Evolutionary conservation across 2,329 filamentous ascomycete genomes (phyloP).

Genomic region (Ophiostoma ips): DNA sequence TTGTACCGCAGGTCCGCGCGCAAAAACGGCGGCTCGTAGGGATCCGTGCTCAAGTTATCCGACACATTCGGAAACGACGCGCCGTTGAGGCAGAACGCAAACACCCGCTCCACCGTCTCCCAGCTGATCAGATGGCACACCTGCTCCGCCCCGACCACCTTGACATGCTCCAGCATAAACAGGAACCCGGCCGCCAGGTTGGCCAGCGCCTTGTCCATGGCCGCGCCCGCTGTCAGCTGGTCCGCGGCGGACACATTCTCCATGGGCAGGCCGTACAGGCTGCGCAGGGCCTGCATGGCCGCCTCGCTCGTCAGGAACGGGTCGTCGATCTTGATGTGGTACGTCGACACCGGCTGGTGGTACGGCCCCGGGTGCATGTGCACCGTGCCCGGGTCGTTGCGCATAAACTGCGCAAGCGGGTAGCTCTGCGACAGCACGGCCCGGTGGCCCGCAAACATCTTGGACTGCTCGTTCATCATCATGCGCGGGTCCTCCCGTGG

Average conservation of each 20-base stretch:
- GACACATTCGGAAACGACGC: constrained; percentile 15
- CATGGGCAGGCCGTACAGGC: constrained; percentile 13
- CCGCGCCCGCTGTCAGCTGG: not conserved
- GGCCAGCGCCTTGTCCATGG: constrained; percentile 10
- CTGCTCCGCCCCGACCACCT: constrained; percentile 8
- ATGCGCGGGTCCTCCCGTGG: not conserved
- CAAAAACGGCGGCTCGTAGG: constrained; percentile 9
- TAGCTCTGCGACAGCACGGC: constrained; percentile 13
- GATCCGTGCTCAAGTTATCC: constrained; percentile 15
- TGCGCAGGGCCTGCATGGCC: constrained; percentile 9
- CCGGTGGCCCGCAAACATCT: constrained; percentile 14
- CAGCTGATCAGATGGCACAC: constrained; percentile 10
- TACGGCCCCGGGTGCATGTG: constrained; percentile 10
- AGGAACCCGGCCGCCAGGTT: constrained; percentile 12
- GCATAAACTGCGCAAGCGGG: constrained; percentile 9
- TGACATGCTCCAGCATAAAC: constrained; percentile 12
- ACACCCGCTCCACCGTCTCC: constrained; percentile 12
- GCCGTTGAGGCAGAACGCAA: constrained; percentile 16
- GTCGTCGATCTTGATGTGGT: constrained; percentile 9
- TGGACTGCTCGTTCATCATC: not conserved
- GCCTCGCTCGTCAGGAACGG: constrained; percentile 9
- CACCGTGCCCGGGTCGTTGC: not conserved
- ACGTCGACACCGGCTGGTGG: constrained; percentile 2
- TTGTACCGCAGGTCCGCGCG: constrained; percentile 35
- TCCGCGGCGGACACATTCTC: not conserved